Evolutionary conservation across 2,329 filamentous ascomycete genomes (phyloP), one percentile per base, ranked within the genome.

Genomic region (Rhynchosporium agropyri): DNA sequence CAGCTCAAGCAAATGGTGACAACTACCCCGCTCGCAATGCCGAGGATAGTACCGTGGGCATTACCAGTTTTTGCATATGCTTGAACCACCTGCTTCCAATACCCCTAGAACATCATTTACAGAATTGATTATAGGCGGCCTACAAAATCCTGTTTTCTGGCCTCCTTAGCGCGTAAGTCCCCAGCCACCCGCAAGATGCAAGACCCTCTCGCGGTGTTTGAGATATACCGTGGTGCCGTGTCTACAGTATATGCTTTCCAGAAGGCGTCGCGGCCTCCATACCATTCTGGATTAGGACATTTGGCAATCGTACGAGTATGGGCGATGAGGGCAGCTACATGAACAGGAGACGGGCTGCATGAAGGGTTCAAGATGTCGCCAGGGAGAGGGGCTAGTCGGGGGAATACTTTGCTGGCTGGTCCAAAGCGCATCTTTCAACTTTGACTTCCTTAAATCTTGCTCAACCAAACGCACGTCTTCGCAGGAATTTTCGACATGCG

Each of bases 11-110:
- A 20, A 20, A 20, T 20, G 20, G 33, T 42, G 20, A 57, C 28
- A 8, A 43, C 31, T 57, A 57, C 54, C 54, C 54, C 54, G 40
- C 54, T 40, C 54, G 40, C 54, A 33, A 46, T 46, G 54, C 40
- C 54, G 40, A 46, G 42, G 45, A 45, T 40, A 43, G 13, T 6
- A 28, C 40, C 45, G 38, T 26, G 7, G 28, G 33, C 13, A 45
- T 43, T 28, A 28, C 48, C 31, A 8, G 15, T 28, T 13, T 51
- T 31, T 57, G 28, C 42, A 57, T 45, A 10, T 33, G 40, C 29
- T 57, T 46, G 28, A 28, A 4, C 9, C 9, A 42, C 10, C 26
- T 20, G 20, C 13, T 28, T 36, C 6, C 42, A 46, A 43, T 46
- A 26, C 13, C 40, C 54, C 54, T 9, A n/a, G 43, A 15, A n/a